These are phyloP conservation scores for Gentiana straminea DNA, from an alignment of 257 asterid species.

Conservation along the genomic window DNA sequence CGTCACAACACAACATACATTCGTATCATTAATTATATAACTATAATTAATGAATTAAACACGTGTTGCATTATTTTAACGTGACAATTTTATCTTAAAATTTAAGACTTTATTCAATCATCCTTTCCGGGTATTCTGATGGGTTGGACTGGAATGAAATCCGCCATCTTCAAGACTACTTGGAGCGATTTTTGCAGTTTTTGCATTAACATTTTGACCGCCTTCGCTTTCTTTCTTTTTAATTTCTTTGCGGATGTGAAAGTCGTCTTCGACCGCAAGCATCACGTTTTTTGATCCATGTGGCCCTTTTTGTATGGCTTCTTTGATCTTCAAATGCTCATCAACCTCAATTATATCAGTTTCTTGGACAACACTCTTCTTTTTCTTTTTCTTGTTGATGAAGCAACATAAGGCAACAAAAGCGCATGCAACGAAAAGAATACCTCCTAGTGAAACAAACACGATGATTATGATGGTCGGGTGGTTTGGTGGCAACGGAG, in stretches of 20 bases:
- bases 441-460: slow-evolving; percentile 17
- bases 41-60: no score
- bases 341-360: slow-evolving; percentile 16
- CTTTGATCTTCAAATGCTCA: slow-evolving; percentile 24
- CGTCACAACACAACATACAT: no score
- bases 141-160: slow-evolving; percentile 12
- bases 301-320: slow-evolving; percentile 22
- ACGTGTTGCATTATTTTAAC: no score
- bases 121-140: neutral
- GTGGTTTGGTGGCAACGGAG: slow-evolving; percentile 12
- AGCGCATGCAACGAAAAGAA: slow-evolving; percentile 16
- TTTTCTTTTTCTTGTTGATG: slow-evolving; percentile 23
- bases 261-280: slow-evolving; percentile 26
- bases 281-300: slow-evolving; percentile 20
- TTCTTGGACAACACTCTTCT: slow-evolving; percentile 9
- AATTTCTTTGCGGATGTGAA: slow-evolving; percentile 13
- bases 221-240: slow-evolving; percentile 15
- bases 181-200: slow-evolving; percentile 15
- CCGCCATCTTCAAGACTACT: slow-evolving; percentile 20
- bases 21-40: no score
- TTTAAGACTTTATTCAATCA: no score
- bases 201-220: slow-evolving; percentile 9
- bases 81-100: no score
- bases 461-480: slow-evolving; percentile 17
- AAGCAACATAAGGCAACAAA: slow-evolving; percentile 16